These are phyloP conservation scores for Cicer chorassanicum DNA, from an alignment of 306 rosid genomes.

Conservation along the genomic window DNA sequence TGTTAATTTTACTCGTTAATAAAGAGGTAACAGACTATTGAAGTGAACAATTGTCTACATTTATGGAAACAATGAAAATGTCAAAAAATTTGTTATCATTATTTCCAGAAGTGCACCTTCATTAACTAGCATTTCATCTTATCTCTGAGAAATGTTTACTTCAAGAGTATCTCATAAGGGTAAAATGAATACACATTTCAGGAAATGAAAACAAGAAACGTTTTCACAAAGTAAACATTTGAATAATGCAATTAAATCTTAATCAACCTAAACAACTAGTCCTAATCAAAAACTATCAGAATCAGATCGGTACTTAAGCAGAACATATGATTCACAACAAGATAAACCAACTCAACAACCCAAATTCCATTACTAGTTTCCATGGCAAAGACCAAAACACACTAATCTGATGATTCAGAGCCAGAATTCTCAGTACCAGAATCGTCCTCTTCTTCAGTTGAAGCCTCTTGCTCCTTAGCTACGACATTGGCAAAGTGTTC, in stretches of 20 bases:
- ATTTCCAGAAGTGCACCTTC: too few species aligned
- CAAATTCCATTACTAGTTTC: conserved; percentile 37
- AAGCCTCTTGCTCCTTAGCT: conserved; percentile 42
- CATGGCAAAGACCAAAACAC: conserved; percentile 35
- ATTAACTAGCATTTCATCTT: too few species aligned
- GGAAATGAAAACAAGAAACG: too few species aligned
- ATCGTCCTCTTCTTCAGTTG: neutral
- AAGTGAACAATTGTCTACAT: too few species aligned
- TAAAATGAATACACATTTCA: too few species aligned
- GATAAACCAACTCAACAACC: conserved; percentile 25
- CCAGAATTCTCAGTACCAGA: conserved; percentile 28
- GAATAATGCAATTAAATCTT: conserved; percentile 37
- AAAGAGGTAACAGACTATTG: too few species aligned
- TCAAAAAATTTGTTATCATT: too few species aligned
- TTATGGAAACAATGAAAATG: too few species aligned
- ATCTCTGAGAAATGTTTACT: too few species aligned
- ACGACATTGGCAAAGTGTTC: conserved; percentile 52
- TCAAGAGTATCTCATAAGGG: too few species aligned
- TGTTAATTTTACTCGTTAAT: too few species aligned
- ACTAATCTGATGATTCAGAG: conserved; percentile 6
- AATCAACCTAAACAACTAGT: conserved; percentile 25
- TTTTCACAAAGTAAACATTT: neutral
- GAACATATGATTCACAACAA: neutral
- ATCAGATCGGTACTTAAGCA: neutral
- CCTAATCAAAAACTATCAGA: conserved; percentile 37